Evolutionary conservation across 2,329 filamentous ascomycete species (phyloP), one percentile per base, ranked within the genome.

Genomic region (Sporothrix brunneoviolacea): DNA sequence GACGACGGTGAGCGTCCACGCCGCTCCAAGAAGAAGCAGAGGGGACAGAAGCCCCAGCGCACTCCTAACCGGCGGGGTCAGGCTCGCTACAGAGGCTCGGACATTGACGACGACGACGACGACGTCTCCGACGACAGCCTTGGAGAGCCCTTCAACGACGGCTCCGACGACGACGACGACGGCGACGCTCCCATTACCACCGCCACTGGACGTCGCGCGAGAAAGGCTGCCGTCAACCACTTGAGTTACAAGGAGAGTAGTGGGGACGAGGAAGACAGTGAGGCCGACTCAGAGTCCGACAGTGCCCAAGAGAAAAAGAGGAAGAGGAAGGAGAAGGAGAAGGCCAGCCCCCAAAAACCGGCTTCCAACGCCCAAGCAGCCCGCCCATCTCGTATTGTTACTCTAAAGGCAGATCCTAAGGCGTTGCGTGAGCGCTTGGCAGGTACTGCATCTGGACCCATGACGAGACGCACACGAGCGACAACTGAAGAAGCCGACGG

Each of bases 91-190:
- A 62, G 68, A 46, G 81, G 79, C 9, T 83, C 80, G 2, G 81
- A 84, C 56, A 80, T 84, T 45, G 77, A 80, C 5, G 78, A 80
- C 22, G 78, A 80, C 48, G 76, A 80, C 49, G 76, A 80, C 4
- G 71, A 76, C 28, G 59, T 77, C 22, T 76, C 73, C 5, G 77
- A 82, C 53, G 77, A 73, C 51, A 75, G 75, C 51, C 65, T 70
- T 42, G 74, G 75, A 41, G 68, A 68, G 3, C 77, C 74, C 3
- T 80, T 76, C 48, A 67, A 65, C 13, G 68, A 69, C 16, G 63
- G 67, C 7, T 66, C 69, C 21, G 67, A 68, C 27, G 63, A 64
- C 6, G 64, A 65, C n/a, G 62, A 65, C 19, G 64, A 65, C 4
- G 62, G 63, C 13, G 67, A 68, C n/a, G 62, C 65, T n/a, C 51